Evolutionary conservation across 495 filamentous ascomycete species (phyloP), one percentile per base, ranked within the genome.

Genomic region (Xylaria castorea): DNA sequence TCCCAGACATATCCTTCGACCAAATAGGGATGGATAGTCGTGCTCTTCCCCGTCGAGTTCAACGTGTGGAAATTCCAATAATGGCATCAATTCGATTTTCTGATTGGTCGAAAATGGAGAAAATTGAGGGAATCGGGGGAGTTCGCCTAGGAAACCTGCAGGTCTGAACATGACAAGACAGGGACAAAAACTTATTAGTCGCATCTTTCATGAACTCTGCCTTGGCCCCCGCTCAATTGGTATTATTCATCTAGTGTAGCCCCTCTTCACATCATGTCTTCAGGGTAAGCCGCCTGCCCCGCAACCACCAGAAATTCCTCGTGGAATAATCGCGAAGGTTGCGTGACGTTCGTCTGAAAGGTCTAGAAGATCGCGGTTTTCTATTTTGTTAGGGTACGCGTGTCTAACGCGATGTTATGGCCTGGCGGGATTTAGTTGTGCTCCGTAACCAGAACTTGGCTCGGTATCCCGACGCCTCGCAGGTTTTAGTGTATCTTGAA

Each of bases 31-130:
- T 42, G 57, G 22, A 42, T 25, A 25, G 38, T 46, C 48, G 34
- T 30, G 60, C 18, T 58, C 18, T 60, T 46, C 48, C 48, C 70
- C 58, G 63, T 62, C 60, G 44, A 58, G 55, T 36, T 60, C 66
- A 68, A 62, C 70, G 38, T 38, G 71, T 70, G 63, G 55, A 72
- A 78, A 40, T 73, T 66, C 60, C 55, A 66, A 58, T 55, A 68
- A 75, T 69, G 63, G n/a, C 30, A 58, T 20, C 58, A 48, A 74
- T 55, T 40, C 34, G 70, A 71, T 78, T 76, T 76, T 78, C 32
- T 77, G n/a, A 78, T 80, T 80, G 74, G 78, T 69, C 66, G n/a
- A 61, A 72, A 75, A 74, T 78, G 42, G 60, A 60, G 50, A 38
- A 48, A 44, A 58, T 50, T 65, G 40, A 61, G 51, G 44, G 63